Evolutionary conservation across 345 rosid species (phyloP).

Genomic region (Salix purpurea): DNA sequence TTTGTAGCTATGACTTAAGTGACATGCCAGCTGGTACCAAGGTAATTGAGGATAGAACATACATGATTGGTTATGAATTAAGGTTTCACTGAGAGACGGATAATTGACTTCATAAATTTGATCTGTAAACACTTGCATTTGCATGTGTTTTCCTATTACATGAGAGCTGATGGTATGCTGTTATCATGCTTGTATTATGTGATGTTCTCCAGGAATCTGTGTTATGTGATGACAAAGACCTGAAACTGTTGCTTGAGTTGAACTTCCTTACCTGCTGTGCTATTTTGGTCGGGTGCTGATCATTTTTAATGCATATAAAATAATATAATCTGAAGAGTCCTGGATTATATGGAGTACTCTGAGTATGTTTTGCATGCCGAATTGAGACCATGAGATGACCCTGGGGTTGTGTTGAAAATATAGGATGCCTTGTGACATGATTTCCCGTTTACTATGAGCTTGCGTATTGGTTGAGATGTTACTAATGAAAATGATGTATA

Average conservation of each 20-base stretch:
- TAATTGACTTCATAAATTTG: neutral
- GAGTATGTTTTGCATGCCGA: neutral
- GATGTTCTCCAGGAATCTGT: neutral
- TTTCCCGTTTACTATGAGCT: neutral
- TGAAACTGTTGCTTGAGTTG: neutral
- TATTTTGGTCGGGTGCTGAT: neutral
- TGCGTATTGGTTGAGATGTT: neutral
- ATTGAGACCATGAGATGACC: neutral
- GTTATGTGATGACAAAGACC: neutral
- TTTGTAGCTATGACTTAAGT: constrained; percentile 87
- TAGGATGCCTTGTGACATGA: neutral
- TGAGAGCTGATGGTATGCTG: neutral
- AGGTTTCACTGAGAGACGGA: neutral
- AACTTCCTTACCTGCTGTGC: neutral
- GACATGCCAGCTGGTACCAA: constrained; percentile 94
- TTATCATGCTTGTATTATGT: neutral
- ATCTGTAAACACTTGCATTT: neutral
- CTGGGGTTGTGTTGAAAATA: neutral
- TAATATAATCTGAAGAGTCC: neutral
- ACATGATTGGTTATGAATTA: neutral
- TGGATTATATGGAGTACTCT: neutral
- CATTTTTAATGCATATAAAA: neutral
- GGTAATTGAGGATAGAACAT: constrained; percentile 30
- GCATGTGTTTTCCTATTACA: neutral
- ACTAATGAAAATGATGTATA: neutral